Conservation (phyloP, 495 filamentous ascomycete genomes). For the Podospora comata region DNA sequence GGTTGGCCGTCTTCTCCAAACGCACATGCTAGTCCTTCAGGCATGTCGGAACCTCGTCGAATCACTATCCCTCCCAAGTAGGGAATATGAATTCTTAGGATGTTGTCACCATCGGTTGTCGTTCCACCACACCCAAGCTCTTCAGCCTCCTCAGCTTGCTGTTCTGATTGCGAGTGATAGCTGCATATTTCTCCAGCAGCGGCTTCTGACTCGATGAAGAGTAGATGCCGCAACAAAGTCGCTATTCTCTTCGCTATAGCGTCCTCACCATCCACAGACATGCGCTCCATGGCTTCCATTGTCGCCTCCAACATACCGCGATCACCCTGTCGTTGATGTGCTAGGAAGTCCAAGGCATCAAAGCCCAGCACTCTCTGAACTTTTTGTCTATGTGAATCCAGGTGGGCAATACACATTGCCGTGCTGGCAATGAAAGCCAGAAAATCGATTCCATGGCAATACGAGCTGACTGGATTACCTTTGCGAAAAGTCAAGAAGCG, state of each 20-base stretch:
- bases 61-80: not conserved
- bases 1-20: not conserved
- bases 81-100: not conserved
- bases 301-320: conserved; percentile 44
- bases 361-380: conserved; percentile 8
- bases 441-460: conserved; percentile 42
- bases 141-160: not conserved
- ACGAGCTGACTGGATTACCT: conserved; percentile 22
- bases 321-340: conserved; percentile 42
- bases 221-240: conserved; percentile 20
- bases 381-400: conserved; percentile 29
- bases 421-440: conserved; percentile 37
- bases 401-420: conserved; percentile 35
- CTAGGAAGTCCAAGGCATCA: conserved; percentile 25
- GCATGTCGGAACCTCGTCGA: not conserved
- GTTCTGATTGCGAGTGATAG: not conserved
- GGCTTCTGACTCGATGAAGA: conserved; percentile 26
- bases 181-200: not conserved
- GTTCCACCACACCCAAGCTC: not conserved
- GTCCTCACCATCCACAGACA: not conserved
- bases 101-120: not conserved
- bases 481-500: conserved; percentile 38
- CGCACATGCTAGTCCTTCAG: not conserved
- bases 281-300: conserved; percentile 36
- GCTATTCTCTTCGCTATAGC: conserved; percentile 11